Evolutionary conservation across 805 yeast species (phyloP).

Genomic region (Pichia thaimueangensis): DNA sequence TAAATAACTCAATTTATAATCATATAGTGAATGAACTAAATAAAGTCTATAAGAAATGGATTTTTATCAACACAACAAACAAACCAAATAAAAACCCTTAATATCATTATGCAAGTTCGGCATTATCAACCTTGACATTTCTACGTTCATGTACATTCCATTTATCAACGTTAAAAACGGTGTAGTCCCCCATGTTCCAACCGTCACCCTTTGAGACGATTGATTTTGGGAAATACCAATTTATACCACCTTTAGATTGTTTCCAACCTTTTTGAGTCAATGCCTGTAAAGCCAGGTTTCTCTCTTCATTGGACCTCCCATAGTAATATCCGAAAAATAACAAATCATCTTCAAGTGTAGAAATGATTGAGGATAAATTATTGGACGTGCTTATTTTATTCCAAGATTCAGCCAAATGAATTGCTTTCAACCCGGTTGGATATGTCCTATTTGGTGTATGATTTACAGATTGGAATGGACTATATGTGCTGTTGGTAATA

Average conservation of each 20-base stretch:
- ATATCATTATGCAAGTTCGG: slow-evolving; percentile 2
- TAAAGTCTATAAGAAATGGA: too few species aligned
- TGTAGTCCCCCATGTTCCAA: slow-evolving; percentile 38
- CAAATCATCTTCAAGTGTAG: slow-evolving; percentile 29
- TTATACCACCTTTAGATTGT: slow-evolving; percentile 14
- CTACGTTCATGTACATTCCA: slow-evolving; percentile 39
- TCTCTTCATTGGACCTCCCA: slow-evolving; percentile 36
- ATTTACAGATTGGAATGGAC: slow-evolving; percentile 15
- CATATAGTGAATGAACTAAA: too few species aligned
- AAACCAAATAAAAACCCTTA: neutral
- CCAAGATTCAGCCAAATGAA: slow-evolving; percentile 30
- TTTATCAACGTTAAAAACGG: slow-evolving; percentile 36
- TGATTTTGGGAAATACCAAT: slow-evolving; percentile 36
- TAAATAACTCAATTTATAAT: too few species aligned
- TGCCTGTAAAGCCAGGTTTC: slow-evolving; percentile 30
- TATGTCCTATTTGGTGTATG: slow-evolving; percentile 21
- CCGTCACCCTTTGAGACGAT: slow-evolving; percentile 33
- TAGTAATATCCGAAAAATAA: slow-evolving; percentile 40
- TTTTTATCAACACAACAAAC: neutral
- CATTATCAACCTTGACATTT: slow-evolving; percentile 33
- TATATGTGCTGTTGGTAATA: slow-evolving; percentile 14
- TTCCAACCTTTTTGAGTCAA: slow-evolving; percentile 35
- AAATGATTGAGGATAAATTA: slow-evolving; percentile 23
- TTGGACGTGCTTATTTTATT: slow-evolving; percentile 20
- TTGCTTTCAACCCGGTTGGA: slow-evolving; percentile 31